Base-by-base conservation (phyloP, 2,329 filamentous ascomycete species). In the Alternaria sp. region DNA sequence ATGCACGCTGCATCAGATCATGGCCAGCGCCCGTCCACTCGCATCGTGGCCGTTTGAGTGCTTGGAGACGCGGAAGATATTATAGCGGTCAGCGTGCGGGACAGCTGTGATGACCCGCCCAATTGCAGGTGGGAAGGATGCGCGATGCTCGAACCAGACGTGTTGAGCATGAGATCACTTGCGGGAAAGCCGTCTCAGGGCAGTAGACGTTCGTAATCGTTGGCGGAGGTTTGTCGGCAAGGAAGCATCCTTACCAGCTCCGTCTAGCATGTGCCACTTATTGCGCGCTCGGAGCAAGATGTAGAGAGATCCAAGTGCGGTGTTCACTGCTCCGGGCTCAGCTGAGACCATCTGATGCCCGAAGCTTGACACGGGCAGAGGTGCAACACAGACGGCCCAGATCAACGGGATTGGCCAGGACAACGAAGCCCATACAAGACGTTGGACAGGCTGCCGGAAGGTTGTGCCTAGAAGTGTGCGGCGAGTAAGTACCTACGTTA, bases 1-100 rank as follows among this genome's bases (percentile, higher is more conserved):
- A 77, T 79, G 75, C 75, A 75, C 71, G 65, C 70, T 70, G 71
- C 71, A 69, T 73, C 74, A 74, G 70, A 77, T 75, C 70, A 75
- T 72, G 69, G 67, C 55, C 57, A 46, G 49, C 54, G 56, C 45
- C 61, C 66, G 60, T 61, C 68, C 66, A 64, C 52, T 64, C 63
- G 65, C 64, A 61, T 64, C 55, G 59, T 60, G 61, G 61, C 63
- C 55, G 64, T 70, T 71, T 69, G 67, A 66, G 64, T 66, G 69
- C 64, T 61, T 68, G 61, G 58, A 54, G 59, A 26, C 46, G 46
- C 32, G 44, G 51, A 65, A 54, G 62, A 60, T 65, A 61, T 56
- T 54, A 69, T 74, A 74, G 75, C 74, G 75, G 74, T 77, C 74
- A 77, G 72, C 68, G 52, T 63, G 36, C 54, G 61, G 17, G 65